Evolutionary conservation across 768 basidiomycete genomes (phyloP).

Genomic region (Termitomyces sp.): DNA sequence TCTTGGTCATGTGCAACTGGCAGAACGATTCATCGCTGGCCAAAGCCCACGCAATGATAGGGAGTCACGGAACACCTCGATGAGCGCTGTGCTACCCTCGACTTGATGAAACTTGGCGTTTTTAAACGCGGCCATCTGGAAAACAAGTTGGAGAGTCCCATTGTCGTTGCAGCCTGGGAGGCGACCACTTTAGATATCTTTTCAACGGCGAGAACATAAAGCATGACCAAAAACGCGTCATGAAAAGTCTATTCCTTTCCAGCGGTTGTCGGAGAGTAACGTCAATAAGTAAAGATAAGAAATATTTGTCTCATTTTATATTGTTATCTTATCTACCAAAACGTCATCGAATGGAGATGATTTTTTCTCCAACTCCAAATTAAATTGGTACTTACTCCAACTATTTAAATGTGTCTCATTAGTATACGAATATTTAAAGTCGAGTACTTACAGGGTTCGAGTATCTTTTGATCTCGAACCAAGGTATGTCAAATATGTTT

Average conservation of each 20-base stretch:
- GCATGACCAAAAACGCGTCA: neutral
- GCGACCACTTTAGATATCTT: constrained; percentile 4
- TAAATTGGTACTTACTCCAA: too few species aligned
- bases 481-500: too few species aligned
- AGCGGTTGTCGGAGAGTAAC: too few species aligned
- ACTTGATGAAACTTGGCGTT: constrained; percentile 3
- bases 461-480: too few species aligned
- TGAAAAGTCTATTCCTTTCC: constrained; percentile 2
- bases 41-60: neutral
- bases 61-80: constrained; percentile 14
- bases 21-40: neutral
- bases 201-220: neutral
- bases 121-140: constrained; percentile 1
- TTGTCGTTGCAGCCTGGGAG: constrained; percentile 3
- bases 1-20: neutral
- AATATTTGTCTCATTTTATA: too few species aligned
- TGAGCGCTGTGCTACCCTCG: constrained; percentile 4
- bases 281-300: too few species aligned
- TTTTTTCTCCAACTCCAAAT: too few species aligned
- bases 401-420: too few species aligned
- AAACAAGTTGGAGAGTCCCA: constrained; percentile 1
- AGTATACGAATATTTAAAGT: too few species aligned
- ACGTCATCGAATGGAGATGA: too few species aligned
- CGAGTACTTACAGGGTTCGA: too few species aligned
- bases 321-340: too few species aligned